phyloP scores from a whole-genome alignment of 805 yeast species.

The Cephaloascus fragrans region DNA sequence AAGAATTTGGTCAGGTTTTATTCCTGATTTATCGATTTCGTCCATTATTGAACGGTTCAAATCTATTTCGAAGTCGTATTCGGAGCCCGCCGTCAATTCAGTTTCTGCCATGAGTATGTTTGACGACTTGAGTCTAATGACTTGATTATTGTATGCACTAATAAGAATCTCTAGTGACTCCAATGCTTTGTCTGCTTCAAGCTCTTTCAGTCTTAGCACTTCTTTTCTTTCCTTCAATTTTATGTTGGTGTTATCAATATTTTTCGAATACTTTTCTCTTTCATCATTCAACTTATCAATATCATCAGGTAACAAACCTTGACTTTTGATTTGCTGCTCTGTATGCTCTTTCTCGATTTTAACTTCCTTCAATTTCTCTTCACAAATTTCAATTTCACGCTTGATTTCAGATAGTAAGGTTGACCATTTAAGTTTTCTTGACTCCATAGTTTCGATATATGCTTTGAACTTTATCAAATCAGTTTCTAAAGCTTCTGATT shows the following conservation, averaged over 20 bases:
- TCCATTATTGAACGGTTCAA: conserved; percentile 10
- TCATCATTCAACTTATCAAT: conserved; percentile 56
- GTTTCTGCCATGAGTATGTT: conserved; percentile 5
- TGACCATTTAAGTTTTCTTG: conserved; percentile 59
- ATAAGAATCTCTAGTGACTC: conserved; percentile 43
- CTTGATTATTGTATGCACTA: conserved; percentile 45
- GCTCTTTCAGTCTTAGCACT: conserved; percentile 38
- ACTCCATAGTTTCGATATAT: conserved; percentile 59
- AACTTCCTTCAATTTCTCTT: conserved; percentile 27
- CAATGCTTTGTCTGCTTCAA: conserved; percentile 36
- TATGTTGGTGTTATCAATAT: conserved; percentile 33
- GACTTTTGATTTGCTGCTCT: conserved; percentile 30
- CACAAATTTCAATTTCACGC: conserved; percentile 38
- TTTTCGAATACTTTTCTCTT: conserved; percentile 45
- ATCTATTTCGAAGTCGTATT: conserved; percentile 28
- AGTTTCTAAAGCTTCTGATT: conserved; percentile 53
- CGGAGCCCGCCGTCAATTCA: conserved; percentile 6
- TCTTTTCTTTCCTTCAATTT: conserved; percentile 37
- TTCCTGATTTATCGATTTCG: conserved; percentile 25
- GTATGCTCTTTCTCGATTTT: conserved; percentile 27
- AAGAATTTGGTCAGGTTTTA: conserved; percentile 16
- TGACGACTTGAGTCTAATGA: conserved; percentile 37
- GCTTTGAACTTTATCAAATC: conserved; percentile 64
- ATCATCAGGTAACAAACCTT: conserved; percentile 52
- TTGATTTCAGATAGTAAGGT: conserved; percentile 44